Percentiles rank a stretch among this genome's conserved stretches.
These are phyloP conservation scores for Protea cynaroides DNA, from an alignment of 164 flowering plant genomes.

Conservation along the genomic window DNA sequence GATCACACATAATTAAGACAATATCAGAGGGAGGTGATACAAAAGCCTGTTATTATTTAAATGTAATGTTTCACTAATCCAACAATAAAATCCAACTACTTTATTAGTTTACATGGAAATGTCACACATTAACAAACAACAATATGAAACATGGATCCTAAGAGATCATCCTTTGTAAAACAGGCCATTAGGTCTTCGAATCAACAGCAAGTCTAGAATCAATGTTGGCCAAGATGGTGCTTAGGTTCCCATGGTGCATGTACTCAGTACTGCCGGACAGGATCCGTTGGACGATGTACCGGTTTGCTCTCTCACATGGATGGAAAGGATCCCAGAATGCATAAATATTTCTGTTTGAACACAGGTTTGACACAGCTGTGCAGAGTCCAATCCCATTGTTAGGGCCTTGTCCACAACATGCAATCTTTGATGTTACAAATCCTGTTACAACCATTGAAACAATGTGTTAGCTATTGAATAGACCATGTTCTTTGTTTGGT, in stretches of 20 bases:
- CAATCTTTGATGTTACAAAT: conserved; percentile 56
- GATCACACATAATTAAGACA: no score
- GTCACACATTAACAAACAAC: no score
- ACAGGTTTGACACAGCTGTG: conserved; percentile 43
- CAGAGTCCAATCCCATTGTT: conserved; percentile 73
- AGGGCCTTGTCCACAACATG: conserved; percentile 88
- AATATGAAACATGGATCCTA: no score
- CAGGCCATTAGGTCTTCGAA: conserved; percentile 28
- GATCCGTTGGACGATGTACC: conserved; percentile 44
- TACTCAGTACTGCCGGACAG: conserved; percentile 33
- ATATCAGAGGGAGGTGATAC: no score
- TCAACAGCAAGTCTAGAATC: no score
- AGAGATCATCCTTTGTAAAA: no score
- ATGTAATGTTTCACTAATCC: no score
- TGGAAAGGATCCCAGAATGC: conserved; percentile 79
- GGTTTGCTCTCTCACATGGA: conserved; percentile 63
- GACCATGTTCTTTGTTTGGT: no score
- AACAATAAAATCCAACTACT: no score
- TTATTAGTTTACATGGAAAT: no score
- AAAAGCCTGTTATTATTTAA: no score
- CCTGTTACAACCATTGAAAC: conserved; percentile 32
- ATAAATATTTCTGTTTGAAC: conserved; percentile 48
- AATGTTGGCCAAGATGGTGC: conserved; percentile 61
- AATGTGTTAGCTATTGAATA: no score
- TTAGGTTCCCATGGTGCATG: conserved; percentile 83